Percentiles rank a stretch among this genome's conserved stretches.
These are phyloP conservation scores for Trametes cinnabarina DNA, from an alignment of 768 basidiomycete species.

Conservation along the genomic window DNA sequence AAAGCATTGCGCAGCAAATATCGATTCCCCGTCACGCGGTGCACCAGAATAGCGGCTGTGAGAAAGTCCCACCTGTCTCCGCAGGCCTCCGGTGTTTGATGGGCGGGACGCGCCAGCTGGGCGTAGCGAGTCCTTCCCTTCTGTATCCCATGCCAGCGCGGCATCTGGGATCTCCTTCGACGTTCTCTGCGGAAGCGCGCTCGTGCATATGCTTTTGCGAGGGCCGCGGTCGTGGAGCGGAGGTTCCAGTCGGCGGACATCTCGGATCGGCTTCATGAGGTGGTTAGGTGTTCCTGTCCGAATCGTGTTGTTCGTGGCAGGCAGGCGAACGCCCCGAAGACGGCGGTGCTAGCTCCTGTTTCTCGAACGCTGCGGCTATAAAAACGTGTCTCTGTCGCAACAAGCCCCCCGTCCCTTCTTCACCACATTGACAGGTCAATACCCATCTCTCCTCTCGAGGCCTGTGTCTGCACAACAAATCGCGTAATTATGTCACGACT, in stretches of 20 bases:
- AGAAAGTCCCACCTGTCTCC: constrained; percentile 4
- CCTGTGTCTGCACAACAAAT: not conserved
- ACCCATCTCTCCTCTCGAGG: no score
- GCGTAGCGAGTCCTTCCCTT: constrained; percentile 1
- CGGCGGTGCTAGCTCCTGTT: not conserved
- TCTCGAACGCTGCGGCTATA: not conserved
- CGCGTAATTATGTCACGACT: not conserved
- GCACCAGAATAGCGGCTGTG: constrained; percentile 2
- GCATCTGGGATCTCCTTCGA: constrained; percentile 1
- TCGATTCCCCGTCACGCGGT: constrained; percentile 5
- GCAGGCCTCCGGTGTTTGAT: constrained; percentile 12
- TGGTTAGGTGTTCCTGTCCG: not conserved
- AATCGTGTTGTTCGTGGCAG: not conserved
- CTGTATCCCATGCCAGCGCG: constrained; percentile 11
- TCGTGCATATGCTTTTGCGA: constrained; percentile 1
- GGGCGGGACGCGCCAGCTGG: not conserved
- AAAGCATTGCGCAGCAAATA: no score
- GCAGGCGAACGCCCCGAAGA: not conserved
- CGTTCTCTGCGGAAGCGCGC: constrained; percentile 6
- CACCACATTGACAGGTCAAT: not conserved
- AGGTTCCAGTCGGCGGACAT: constrained; percentile 7
- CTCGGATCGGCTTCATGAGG: constrained; percentile 11
- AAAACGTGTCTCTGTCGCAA: not conserved
- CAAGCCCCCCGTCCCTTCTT: not conserved
- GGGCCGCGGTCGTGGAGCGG: constrained; percentile 8